Base-by-base conservation (phyloP, 176 grass and related monocot genomes). In the Ensete ventricosum region DNA sequence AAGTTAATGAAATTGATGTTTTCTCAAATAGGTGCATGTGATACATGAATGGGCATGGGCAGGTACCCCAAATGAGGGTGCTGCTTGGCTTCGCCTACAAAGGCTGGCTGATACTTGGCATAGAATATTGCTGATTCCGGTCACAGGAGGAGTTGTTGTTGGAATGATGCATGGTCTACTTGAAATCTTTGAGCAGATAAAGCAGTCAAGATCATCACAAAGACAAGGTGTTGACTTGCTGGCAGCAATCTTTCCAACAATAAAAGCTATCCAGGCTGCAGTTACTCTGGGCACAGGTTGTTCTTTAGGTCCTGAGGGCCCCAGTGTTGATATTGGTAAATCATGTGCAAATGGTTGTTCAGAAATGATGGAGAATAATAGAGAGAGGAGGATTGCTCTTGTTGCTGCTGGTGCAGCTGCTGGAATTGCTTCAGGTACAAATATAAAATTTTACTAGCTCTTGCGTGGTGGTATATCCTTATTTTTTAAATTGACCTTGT, bases 41-140 rank as follows among this genome's bases (percentile, higher is more conserved):
- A 98, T 98, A 81, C 95, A 98, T 87, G 90, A 93, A 91, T 93
- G 90, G 95, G 95, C 90, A 81, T 98, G 95, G 95, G 95, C 95
- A 59, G 95, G 95, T 73, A 98, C 90, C 8, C 95, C 95, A 64
- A 91, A 87, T 0, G 95, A 98, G 76, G 90, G 95, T 13, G 95
- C 95, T 76, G 83, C 95, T 26, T 98, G 95, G 95, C 95, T 98
- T 16, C 95, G 95, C 69, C 52, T 98, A 62, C 90, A 98, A 78
- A 92, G 88, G 72, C 80, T 98, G 12, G 83, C 90, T 73, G 95
- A 93, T 79, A 98, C 95, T 55, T 93, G 95, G 95, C 95, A 93
- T 73, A 90, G 90, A 79, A 93, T 98, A 81, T 76, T 98, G 73
- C 83, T 98, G 52, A 90, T 98, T 78, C 95, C 95, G 55, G 86